Conservation (phyloP, 129 eudicot genomes). For the Flaveria bidentis region DNA sequence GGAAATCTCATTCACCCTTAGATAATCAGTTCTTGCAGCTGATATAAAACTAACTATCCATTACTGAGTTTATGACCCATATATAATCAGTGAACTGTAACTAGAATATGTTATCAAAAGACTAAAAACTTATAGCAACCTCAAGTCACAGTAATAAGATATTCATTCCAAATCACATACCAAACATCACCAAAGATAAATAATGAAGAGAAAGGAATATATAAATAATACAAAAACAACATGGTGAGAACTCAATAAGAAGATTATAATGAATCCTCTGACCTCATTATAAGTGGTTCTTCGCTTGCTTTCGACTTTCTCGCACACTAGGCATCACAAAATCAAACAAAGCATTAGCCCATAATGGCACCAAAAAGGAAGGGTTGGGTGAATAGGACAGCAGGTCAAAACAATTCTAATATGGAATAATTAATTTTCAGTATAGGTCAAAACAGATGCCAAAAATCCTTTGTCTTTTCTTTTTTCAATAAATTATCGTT, state of each 20-base stretch:
- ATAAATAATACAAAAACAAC: neutral
- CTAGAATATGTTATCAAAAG: neutral
- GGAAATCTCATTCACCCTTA: neutral
- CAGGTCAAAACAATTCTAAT: neutral
- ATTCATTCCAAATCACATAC: neutral
- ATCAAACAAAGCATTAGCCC: slow-evolving; percentile 19
- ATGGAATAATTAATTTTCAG: neutral
- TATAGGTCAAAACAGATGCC: neutral
- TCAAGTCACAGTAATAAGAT: neutral
- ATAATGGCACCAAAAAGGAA: neutral
- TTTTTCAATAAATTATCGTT: no score
- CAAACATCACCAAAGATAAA: neutral
- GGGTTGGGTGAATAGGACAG: neutral
- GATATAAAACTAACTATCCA: neutral
- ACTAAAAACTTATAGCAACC: neutral
- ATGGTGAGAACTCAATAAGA: slow-evolving; percentile 24
- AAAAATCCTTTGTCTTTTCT: neutral
- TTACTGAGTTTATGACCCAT: neutral
- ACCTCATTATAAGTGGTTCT: slow-evolving; percentile 91
- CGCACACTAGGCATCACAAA: slow-evolving; percentile 52
- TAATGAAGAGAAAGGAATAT: neutral
- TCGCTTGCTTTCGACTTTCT: slow-evolving; percentile 88
- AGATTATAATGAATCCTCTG: slow-evolving; percentile 29
- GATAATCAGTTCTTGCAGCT: slow-evolving; percentile 13
- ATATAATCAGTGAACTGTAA: neutral